Base-by-base conservation (phyloP, 2,329 filamentous ascomycete species). In the Plectosphaerella cucumerina region DNA sequence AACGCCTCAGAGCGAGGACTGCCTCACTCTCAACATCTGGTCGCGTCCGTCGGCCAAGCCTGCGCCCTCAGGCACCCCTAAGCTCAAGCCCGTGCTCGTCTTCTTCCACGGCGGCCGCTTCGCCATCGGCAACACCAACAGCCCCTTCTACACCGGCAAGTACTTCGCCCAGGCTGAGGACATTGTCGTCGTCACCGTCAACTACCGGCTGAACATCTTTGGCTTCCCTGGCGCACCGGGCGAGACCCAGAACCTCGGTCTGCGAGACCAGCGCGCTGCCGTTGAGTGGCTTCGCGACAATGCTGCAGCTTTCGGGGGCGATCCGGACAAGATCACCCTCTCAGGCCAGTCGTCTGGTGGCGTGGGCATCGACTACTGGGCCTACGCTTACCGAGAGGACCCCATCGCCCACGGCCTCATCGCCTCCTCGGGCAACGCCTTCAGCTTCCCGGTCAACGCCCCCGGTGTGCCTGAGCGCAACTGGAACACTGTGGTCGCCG, bases 241-340 rank as follows among this genome's bases (percentile, higher is more conserved):
- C 1, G 50, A 50, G 20, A 35, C 50, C 1, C 64, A 68, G 34
- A 80, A 80, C 50, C 57, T 76, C 1, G 75, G 74, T 1, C 59
- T 80, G 4, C 65, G 70, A 1, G 77, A 82, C 58, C 78, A 81
- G 56, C 70, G 76, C 2, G 56, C 66, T 0, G 76, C 75, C 1
- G 63, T 80, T 0, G 72, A 78, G 60, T 80, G 77, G 77, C 58
- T 77, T 0, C 67, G 64, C 3, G 63, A 70, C 43, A 78, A 80
- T 55, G 70, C 75, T 33, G 65, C 58, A 10, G 58, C 56, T 1
- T 80, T 80, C 55, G 74, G 75, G 45, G 77, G 77, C 21, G 68
- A 75, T 50, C 58, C 66, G 2, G 39, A 50, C 9, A 60, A 61
- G 14, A 75, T 77, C 52, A 63, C 64, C 1, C 63, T 76, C 15